These are phyloP conservation scores for Annona squamosa DNA, from an alignment of 164 flowering plant species.

Conservation along the genomic window DNA sequence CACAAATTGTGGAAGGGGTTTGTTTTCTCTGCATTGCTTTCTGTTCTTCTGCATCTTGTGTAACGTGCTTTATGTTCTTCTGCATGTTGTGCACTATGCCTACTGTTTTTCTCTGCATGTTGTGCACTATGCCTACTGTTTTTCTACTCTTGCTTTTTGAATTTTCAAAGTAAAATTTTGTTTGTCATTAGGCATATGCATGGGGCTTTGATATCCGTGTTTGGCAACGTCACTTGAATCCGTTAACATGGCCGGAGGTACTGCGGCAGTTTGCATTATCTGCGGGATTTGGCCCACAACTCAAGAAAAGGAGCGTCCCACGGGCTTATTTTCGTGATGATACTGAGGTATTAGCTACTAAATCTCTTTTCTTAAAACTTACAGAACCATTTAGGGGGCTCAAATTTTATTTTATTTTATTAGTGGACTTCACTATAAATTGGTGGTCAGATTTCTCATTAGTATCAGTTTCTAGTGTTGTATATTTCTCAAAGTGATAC, in stretches of 20 bases:
- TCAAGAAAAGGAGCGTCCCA: slow-evolving; percentile 48
- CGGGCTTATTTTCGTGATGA: slow-evolving; percentile 51
- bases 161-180: neutral
- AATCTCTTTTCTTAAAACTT: neutral
- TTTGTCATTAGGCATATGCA: slow-evolving; percentile 61
- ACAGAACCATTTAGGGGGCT: neutral
- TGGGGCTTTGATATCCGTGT: slow-evolving; percentile 93
- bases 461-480: too few species aligned
- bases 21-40: slow-evolving; percentile 8
- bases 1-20: slow-evolving; percentile 91
- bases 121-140: neutral
- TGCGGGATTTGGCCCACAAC: slow-evolving; percentile 79
- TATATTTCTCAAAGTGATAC: too few species aligned
- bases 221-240: slow-evolving; percentile 76
- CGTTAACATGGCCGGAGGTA: slow-evolving; percentile 91
- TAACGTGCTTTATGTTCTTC: neutral
- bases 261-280: slow-evolving; percentile 78
- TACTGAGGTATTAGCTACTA: slow-evolving; percentile 40
- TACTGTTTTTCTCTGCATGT: neutral
- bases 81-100: neutral
- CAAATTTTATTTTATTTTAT: neutral
- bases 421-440: neutral
- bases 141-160: neutral
- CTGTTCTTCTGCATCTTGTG: neutral
- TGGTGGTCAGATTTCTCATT: too few species aligned